phyloP scores from a whole-genome alignment of 2,329 filamentous ascomycete genomes.

The Gnomoniopsis sp. region DNA sequence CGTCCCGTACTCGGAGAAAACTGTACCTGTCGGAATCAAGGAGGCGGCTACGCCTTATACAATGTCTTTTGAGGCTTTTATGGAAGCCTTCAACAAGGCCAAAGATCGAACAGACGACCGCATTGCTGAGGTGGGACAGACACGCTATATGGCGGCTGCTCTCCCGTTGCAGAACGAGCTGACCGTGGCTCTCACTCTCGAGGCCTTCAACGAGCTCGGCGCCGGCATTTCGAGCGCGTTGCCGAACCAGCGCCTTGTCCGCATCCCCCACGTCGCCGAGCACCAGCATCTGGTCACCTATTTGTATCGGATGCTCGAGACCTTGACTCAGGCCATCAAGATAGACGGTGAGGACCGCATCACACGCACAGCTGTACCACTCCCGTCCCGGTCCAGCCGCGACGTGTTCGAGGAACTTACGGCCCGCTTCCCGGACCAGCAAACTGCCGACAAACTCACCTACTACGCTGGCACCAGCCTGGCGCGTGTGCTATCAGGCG shows the following conservation, averaged over 20 bases:
- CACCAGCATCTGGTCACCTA: slow-evolving; percentile 29
- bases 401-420: slow-evolving; percentile 27
- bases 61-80: background rate
- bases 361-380: slow-evolving; percentile 27
- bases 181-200: slow-evolving; percentile 26
- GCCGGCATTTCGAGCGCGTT: slow-evolving; percentile 20
- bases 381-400: slow-evolving; percentile 22
- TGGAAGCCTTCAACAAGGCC: background rate
- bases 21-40: background rate
- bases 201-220: slow-evolving; percentile 34
- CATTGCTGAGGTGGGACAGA: slow-evolving; percentile 9
- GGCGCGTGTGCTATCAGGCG: slow-evolving; percentile 16
- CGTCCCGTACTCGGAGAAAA: background rate
- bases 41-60: background rate
- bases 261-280: slow-evolving; percentile 24
- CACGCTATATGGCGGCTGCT: background rate
- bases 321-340: slow-evolving; percentile 29
- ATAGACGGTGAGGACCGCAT: slow-evolving; percentile 9
- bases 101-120: background rate
- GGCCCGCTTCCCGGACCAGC: slow-evolving; percentile 25
- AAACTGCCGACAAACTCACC: slow-evolving; percentile 22
- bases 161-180: slow-evolving; percentile 18
- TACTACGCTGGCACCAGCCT: slow-evolving; percentile 17
- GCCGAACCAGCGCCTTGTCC: slow-evolving; percentile 23
- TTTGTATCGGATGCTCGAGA: slow-evolving; percentile 31